A percentile compares a stretch with the other conserved stretches of the same genome.
Conservation (phyloP, 768 basidiomycete species). For the Stropharia rugosoannulata region DNA sequence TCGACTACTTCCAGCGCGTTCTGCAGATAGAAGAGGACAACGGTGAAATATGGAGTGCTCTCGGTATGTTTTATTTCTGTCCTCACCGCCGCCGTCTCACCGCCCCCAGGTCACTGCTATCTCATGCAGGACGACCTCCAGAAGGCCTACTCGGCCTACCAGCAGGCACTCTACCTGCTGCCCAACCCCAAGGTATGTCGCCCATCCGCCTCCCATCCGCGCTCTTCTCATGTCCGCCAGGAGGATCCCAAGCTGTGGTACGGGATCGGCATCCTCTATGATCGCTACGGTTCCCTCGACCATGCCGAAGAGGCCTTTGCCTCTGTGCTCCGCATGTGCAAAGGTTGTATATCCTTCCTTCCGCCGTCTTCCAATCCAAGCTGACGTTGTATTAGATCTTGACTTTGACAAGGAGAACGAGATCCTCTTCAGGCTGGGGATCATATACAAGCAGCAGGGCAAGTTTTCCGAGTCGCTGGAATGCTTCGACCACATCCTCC, state of each 20-base stretch:
- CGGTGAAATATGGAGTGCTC: constrained; percentile 97
- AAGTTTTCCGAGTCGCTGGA: constrained; percentile 87
- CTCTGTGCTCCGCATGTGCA: constrained; percentile 95
- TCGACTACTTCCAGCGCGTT: constrained; percentile 96
- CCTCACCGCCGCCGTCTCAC: constrained; percentile 13
- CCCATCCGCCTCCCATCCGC: constrained; percentile 10
- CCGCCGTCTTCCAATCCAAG: constrained; percentile 17
- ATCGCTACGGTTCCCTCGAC: constrained; percentile 96
- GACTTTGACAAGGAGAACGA: constrained; percentile 99
- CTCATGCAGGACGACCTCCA: constrained; percentile 99
- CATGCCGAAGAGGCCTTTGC: constrained; percentile 99
- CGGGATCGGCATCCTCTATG: constrained; percentile 98
- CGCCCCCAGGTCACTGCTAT: constrained; percentile 82
- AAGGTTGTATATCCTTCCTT: constrained; percentile 53
- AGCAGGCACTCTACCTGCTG: constrained; percentile 94
- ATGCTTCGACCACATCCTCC: constrained; percentile 96
- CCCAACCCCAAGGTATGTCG: constrained; percentile 84
- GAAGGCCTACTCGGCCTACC: constrained; percentile 97
- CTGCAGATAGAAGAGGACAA: constrained; percentile 91
- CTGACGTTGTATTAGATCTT: constrained; percentile 39
- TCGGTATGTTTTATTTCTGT: constrained; percentile 53
- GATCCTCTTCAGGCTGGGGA: constrained; percentile 95
- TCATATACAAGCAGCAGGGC: constrained; percentile 98
- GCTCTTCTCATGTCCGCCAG: constrained; percentile 27
- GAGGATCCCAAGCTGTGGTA: constrained; percentile 99